phyloP scores from a whole-genome alignment of 495 filamentous ascomycete genomes.

The Melanomma pulvis-pyrius region DNA sequence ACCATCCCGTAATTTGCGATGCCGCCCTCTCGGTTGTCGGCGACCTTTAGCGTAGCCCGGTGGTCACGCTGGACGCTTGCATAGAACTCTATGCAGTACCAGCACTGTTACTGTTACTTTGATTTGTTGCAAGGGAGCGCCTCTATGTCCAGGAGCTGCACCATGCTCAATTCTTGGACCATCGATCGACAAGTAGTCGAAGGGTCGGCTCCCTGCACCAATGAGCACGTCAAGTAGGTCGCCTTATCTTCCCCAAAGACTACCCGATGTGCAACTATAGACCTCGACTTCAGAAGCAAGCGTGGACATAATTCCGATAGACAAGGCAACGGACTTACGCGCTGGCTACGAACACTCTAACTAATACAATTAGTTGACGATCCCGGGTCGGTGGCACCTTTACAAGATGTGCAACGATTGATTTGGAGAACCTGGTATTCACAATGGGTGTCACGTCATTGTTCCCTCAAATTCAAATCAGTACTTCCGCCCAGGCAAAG shows the following conservation, averaged over 20 bases:
- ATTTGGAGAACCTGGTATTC: neutral
- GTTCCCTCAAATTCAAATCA: neutral
- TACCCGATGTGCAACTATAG: neutral
- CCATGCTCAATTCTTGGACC: slow-evolving; percentile 1
- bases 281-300: neutral
- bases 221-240: neutral
- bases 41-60: slow-evolving; percentile 10
- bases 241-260: slow-evolving; percentile 2
- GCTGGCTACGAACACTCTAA: neutral
- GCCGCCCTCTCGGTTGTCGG: slow-evolving; percentile 14
- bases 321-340: neutral
- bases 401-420: neutral
- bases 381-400: neutral
- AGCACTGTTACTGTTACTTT: slow-evolving; percentile 16
- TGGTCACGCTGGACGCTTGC: slow-evolving; percentile 26
- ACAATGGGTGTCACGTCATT: slow-evolving; percentile 8
- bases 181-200: slow-evolving; percentile 9
- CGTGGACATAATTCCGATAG: neutral
- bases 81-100: slow-evolving; percentile 24
- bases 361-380: neutral
- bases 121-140: slow-evolving; percentile 20
- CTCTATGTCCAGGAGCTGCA: neutral
- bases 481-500: too few relatives aligned
- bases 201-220: neutral
- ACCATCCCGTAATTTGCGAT: neutral